A percentile compares a stretch with the other conserved stretches of the same genome.
These are phyloP conservation scores for Boletus pseudopeckii DNA, from an alignment of 768 basidiomycete genomes.

Conservation along the genomic window DNA sequence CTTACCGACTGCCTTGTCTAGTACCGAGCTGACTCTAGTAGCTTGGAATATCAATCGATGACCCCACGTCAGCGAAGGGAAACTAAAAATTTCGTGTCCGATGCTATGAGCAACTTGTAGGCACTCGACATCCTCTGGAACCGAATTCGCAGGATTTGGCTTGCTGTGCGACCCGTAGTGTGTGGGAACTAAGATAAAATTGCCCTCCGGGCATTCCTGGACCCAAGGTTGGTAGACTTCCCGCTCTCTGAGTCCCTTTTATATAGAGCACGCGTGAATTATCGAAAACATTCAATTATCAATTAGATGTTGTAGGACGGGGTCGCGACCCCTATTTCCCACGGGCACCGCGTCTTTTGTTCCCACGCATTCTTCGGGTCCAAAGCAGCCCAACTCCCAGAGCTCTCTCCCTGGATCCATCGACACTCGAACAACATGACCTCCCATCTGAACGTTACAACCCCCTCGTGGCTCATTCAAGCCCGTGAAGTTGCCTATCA, in stretches of 20 bases:
- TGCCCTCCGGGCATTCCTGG: too few relatives aligned
- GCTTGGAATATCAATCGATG: slow-evolving; percentile 5
- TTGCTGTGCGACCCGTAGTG: too few relatives aligned
- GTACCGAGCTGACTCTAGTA: slow-evolving; percentile 71
- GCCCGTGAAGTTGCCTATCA: slow-evolving; percentile 14
- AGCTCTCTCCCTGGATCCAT: not conserved
- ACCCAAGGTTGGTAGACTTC: too few relatives aligned
- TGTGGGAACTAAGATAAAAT: slow-evolving; percentile 19
- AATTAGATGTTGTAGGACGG: too few relatives aligned
- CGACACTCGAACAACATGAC: slow-evolving; percentile 7
- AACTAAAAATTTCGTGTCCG: slow-evolving; percentile 35
- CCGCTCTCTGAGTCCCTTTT: too few relatives aligned
- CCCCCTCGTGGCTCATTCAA: slow-evolving; percentile 18
- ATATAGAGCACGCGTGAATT: too few relatives aligned
- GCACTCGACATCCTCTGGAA: slow-evolving; percentile 11
- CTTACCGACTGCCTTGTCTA: slow-evolving; percentile 72
- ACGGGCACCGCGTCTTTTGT: too few relatives aligned
- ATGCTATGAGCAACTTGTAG: slow-evolving; percentile 21
- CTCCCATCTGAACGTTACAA: not conserved
- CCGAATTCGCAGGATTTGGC: not conserved
- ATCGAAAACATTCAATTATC: too few relatives aligned
- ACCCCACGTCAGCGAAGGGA: slow-evolving; percentile 30
- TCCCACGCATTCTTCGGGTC: too few relatives aligned
- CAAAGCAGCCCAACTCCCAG: too few relatives aligned
- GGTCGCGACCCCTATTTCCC: too few relatives aligned